Evolutionary conservation across 1,284 basidiomycete genomes (phyloP), one percentile per base, ranked within the genome.

Genomic region (Malassezia equina): DNA sequence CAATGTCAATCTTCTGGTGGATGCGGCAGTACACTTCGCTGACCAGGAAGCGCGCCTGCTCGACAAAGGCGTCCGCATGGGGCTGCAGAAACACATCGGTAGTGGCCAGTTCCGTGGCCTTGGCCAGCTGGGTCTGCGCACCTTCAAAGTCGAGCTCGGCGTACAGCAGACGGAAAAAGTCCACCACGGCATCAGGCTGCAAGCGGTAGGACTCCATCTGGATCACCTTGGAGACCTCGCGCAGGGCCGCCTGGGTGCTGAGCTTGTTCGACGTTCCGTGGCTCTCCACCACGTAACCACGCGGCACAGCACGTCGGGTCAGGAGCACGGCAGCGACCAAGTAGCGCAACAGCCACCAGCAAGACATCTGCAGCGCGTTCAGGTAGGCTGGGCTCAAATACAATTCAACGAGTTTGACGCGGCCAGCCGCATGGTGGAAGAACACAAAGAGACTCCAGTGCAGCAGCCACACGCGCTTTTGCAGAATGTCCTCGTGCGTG

Each of bases 401-500:
- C 23, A 89, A 88, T 73, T 98, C 94, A 63, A 98, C 85, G 52
- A 98, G 83, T 34, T 88, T 83, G n/a, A 87, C 87, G 39, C 91
- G 84, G 27, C 89, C 90, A 63, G 90, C 82, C 0, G 84, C 84
- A 76, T 95, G 89, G 79, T 95, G 95, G 81, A 93, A 96, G 78
- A 91, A 96, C 62, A 96, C 89, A 76, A 96, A 98, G 48, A 98
- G 83, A 15, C 86, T 88, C 93, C 93, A 98, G 79, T 98, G 94
- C 12, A 90, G 83, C 56, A 94, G 82, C 91, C 93, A 96, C 46
- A 89, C 89, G 58, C 94, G 83, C n/a, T 90, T 77, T 93, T 90
- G 49, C 94, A 81, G 71, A 88, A 90, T 46, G 81, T 80, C 50
- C 89, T 81, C 4, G 48, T 73, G 67, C 24, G 64, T 60, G 44